Evolutionary conservation across 2,329 filamentous ascomycete genomes (phyloP), one percentile per base, ranked within the genome.

Genomic region (Pseudocercospora ulei): DNA sequence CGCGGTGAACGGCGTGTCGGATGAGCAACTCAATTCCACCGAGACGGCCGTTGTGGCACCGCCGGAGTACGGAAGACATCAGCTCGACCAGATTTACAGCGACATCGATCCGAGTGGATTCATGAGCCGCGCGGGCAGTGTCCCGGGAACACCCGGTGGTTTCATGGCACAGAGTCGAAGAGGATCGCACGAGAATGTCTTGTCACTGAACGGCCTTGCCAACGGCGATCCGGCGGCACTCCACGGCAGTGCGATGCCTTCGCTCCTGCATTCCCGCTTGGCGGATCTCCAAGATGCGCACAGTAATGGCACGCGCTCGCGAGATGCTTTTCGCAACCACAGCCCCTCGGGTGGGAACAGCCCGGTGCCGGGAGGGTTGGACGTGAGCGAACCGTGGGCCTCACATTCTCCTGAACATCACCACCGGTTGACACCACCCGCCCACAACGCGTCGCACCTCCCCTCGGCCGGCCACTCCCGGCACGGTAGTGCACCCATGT

Each of bases 61-160:
- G n/a, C 90, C 90, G 0, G 76, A 86, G 24, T 98, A 98, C 54
- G 86, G 85, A 43, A 76, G 88, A 54, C 90, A 96, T 60, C 73
- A 82, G 28, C 75, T 96, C 16, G 90, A 98, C 59, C 80, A 84
- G 58, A 70, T 96, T 1, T 98, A 93, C 63, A 84, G 85, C 50
- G 84, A 88, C 46, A 73, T 95, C 41, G 84, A 94, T 52, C 71
- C 76, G 5, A 76, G 72, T 37, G 84, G 83, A n/a, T 82, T 87
- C 58, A 79, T 86, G 62, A 61, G 55, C 37, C 48, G 55, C 36
- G 55, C 56, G 0, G 53, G 52, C 19, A 72, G 65, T 46, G 66
- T 63, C 11, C 57, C 84, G 41, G 85, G 75, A 57, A 95, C 85
- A 22, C 90, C 90, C 12, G 41, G 39, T 0, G 56, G 54, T 4